These are phyloP conservation scores for Aspergillus costaricaensis DNA, from an alignment of 2,329 filamentous ascomycete genomes.

Conservation along the genomic window DNA sequence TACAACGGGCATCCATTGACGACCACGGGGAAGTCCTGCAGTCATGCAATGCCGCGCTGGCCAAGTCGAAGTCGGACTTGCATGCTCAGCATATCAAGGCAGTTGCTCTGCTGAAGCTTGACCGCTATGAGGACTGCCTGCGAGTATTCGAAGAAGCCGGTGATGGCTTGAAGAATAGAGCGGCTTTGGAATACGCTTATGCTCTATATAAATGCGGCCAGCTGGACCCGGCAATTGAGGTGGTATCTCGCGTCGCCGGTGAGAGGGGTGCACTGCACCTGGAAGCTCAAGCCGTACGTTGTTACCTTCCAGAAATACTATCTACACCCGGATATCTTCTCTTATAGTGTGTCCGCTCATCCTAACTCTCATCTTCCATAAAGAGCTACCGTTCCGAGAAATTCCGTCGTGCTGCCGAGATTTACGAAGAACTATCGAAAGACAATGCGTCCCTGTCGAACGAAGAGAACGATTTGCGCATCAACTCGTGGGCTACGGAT, in stretches of 20 bases:
- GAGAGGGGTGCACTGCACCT: slow-evolving; percentile 60
- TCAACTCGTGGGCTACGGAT: slow-evolving; percentile 63
- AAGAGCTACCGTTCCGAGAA: slow-evolving; percentile 60
- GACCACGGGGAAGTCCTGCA: slow-evolving; percentile 64
- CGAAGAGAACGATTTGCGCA: slow-evolving; percentile 62
- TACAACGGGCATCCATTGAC: slow-evolving; percentile 60
- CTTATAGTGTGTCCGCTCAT: background rate
- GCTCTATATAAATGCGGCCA: slow-evolving; percentile 63
- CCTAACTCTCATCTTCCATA: slow-evolving; percentile 15
- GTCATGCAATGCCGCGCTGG: slow-evolving; percentile 58
- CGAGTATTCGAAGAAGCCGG: slow-evolving; percentile 57
- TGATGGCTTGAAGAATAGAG: slow-evolving; percentile 55
- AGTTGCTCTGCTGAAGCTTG: slow-evolving; percentile 63
- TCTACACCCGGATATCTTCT: background rate
- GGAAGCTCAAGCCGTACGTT: slow-evolving; percentile 60
- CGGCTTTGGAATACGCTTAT: slow-evolving; percentile 63
- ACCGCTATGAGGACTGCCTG: slow-evolving; percentile 64
- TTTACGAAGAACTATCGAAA: slow-evolving; percentile 55
- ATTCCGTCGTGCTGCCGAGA: slow-evolving; percentile 55
- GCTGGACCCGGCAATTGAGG: slow-evolving; percentile 55
- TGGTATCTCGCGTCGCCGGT: slow-evolving; percentile 46
- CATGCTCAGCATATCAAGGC: slow-evolving; percentile 61
- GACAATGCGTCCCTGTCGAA: slow-evolving; percentile 43
- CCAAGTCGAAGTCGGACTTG: slow-evolving; percentile 58
- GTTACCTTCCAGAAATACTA: background rate